Conservation (phyloP, 768 basidiomycete genomes). For the Psilocybe subaeruginosa region DNA sequence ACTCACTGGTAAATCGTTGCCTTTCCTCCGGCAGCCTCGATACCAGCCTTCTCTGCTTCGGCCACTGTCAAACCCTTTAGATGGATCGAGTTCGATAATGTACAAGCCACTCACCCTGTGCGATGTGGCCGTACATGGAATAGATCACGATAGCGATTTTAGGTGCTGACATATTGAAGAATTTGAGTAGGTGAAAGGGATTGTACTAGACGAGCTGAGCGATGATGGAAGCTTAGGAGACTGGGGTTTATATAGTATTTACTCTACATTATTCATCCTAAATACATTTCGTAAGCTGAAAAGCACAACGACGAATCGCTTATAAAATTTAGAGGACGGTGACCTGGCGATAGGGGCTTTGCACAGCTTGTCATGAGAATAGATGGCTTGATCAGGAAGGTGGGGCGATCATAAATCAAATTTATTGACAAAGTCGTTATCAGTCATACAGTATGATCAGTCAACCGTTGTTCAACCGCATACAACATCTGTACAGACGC, state of each 20-base stretch:
- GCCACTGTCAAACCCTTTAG: conserved; percentile 53
- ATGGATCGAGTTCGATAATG: neutral
- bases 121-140: conserved; percentile 75
- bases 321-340: neutral
- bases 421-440: neutral
- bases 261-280: neutral
- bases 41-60: conserved; percentile 48
- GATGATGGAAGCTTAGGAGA: neutral
- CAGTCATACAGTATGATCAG: neutral
- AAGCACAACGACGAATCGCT: neutral
- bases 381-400: neutral
- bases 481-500: neutral
- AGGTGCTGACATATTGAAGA: conserved; percentile 45
- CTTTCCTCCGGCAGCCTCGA: conserved; percentile 38
- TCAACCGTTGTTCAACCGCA: neutral
- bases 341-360: neutral
- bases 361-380: neutral
- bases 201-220: neutral
- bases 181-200: neutral
- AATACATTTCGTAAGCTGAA: neutral
- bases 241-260: neutral
- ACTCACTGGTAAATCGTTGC: conserved; percentile 60
- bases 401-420: neutral
- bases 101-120: conserved; percentile 49
- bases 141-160: conserved; percentile 75